These are phyloP conservation scores for Aschersonia sp. DNA, from an alignment of 2,329 filamentous ascomycete genomes.

Conservation along the genomic window DNA sequence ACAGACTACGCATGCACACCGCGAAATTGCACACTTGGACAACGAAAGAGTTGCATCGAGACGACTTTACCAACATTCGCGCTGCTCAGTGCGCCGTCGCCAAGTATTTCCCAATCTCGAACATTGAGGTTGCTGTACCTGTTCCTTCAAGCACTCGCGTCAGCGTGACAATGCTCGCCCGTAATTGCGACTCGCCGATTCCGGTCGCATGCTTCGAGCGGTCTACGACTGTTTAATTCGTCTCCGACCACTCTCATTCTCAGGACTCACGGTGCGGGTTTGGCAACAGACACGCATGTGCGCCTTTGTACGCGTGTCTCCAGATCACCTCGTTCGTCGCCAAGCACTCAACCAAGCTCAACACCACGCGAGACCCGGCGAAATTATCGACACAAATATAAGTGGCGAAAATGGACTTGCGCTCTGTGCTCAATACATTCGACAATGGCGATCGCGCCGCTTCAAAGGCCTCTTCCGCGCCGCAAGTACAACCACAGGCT, in stretches of 20 bases:
- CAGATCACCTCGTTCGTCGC: background rate
- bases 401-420: constrained; percentile 30
- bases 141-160: background rate
- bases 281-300: background rate
- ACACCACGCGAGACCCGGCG: background rate
- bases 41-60: too few relatives aligned
- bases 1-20: too few relatives aligned
- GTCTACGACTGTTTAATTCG: too few relatives aligned
- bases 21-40: too few relatives aligned
- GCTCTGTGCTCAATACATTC: constrained; percentile 37
- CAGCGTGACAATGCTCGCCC: constrained; percentile 11
- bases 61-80: background rate
- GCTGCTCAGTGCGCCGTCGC: background rate
- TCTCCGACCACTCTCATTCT: too few relatives aligned
- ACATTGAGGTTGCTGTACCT: background rate
- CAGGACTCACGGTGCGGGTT: background rate
- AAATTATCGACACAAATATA: background rate
- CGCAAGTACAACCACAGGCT: constrained; percentile 18
- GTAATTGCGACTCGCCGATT: constrained; percentile 8
- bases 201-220: constrained; percentile 6
- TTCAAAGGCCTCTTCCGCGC: constrained; percentile 16
- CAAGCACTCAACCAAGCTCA: background rate
- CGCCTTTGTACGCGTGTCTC: background rate
- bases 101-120: background rate
- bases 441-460: constrained; percentile 27